Percentiles rank a stretch among this genome's conserved stretches.
Evolutionary conservation across 2,329 filamentous ascomycete species (phyloP).

Genomic region (Colletotrichum destructivum): DNA sequence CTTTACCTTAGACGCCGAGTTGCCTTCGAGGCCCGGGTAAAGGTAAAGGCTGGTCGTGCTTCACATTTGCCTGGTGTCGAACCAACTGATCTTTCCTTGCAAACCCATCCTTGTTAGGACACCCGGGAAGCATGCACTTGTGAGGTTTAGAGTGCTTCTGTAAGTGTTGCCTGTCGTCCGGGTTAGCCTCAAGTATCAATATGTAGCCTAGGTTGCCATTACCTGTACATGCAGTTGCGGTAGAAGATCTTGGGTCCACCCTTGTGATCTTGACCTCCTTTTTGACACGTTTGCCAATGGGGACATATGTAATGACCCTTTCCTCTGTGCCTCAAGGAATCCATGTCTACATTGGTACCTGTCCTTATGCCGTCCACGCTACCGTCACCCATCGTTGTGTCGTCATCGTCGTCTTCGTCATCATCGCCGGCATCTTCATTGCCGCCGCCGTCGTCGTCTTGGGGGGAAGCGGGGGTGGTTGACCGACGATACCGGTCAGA

Average conservation of each 20-base stretch:
- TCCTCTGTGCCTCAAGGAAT: slow-evolving; percentile 56
- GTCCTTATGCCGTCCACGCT: slow-evolving; percentile 9
- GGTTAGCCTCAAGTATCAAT: slow-evolving; percentile 19
- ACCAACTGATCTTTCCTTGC: slow-evolving; percentile 60
- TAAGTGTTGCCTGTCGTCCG: slow-evolving; percentile 55
- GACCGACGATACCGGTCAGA: slow-evolving; percentile 23
- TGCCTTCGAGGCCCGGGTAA: slow-evolving; percentile 27
- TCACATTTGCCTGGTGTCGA: slow-evolving; percentile 58
- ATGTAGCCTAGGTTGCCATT: slow-evolving; percentile 43
- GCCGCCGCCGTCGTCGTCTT: slow-evolving; percentile 3
- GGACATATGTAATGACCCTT: slow-evolving; percentile 58
- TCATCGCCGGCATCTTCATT: background rate
- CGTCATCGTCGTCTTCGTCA: slow-evolving; percentile 9
- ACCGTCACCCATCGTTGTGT: slow-evolving; percentile 6
- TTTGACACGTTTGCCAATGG: slow-evolving; percentile 54
- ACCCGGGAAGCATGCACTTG: slow-evolving; percentile 56
- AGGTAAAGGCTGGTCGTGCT: slow-evolving; percentile 48
- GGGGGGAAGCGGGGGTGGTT: slow-evolving; percentile 15
- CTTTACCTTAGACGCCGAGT: background rate
- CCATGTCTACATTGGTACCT: slow-evolving; percentile 55
- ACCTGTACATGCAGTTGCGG: slow-evolving; percentile 58
- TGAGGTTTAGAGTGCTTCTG: slow-evolving; percentile 61
- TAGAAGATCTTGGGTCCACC: slow-evolving; percentile 57
- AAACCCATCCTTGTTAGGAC: slow-evolving; percentile 60
- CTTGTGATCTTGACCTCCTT: slow-evolving; percentile 58